phyloP scores from a whole-genome alignment of 2,329 filamentous ascomycete species.

The Bipolaris sorokiniana region DNA sequence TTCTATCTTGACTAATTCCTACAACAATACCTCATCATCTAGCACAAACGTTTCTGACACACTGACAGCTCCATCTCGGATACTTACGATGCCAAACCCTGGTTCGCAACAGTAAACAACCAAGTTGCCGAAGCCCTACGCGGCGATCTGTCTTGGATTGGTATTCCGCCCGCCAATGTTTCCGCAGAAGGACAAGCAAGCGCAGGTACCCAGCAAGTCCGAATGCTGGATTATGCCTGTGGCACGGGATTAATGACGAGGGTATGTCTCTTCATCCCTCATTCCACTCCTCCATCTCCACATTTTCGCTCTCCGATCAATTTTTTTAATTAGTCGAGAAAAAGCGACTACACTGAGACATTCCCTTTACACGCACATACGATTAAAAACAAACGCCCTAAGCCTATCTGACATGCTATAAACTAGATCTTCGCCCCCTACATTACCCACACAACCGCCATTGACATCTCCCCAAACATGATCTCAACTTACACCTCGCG shows the following conservation, averaged over 20 bases:
- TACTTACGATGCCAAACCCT: conserved; percentile 61
- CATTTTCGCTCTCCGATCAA: not conserved
- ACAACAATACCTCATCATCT: too few relatives aligned
- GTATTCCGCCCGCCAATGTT: conserved; percentile 59
- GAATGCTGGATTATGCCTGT: conserved; percentile 75
- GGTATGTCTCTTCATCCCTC: conserved; percentile 52
- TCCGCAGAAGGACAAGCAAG: conserved; percentile 34
- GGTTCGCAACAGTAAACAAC: conserved; percentile 60
- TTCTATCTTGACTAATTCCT: not conserved
- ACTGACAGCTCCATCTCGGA: conserved; percentile 57
- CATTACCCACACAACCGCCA: conserved; percentile 67
- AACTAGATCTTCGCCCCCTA: conserved; percentile 65
- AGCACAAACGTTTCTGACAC: too few relatives aligned
- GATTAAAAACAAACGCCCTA: not conserved
- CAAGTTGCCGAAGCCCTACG: conserved; percentile 63
- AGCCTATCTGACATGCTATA: not conserved
- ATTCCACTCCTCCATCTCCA: not conserved
- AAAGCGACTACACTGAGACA: not conserved
- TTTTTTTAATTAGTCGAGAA: not conserved
- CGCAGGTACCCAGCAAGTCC: conserved; percentile 45
- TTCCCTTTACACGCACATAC: not conserved
- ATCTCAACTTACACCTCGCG: conserved; percentile 69
- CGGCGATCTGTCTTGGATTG: conserved; percentile 65
- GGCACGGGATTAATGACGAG: conserved; percentile 71
- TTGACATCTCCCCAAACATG: conserved; percentile 77